These are phyloP conservation scores for Saccharomyces pastorianus DNA, from an alignment of 1,139 yeast genomes.

Conservation along the genomic window DNA sequence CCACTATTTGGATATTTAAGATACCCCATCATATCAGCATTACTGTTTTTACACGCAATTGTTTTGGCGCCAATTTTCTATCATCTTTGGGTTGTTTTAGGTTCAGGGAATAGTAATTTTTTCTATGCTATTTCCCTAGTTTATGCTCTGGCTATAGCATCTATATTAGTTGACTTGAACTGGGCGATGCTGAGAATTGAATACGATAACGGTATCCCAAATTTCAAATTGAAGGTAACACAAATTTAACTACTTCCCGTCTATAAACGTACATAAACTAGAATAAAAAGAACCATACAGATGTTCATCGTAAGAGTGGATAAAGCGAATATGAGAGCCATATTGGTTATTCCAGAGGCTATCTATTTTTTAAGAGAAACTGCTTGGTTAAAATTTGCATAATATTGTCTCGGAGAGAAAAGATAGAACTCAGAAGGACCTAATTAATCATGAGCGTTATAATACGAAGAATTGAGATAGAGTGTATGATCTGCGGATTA, in stretches of 20 bases:
- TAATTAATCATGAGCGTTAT: too few relatives aligned
- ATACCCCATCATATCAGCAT: slow-evolving; percentile 38
- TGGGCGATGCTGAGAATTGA: slow-evolving; percentile 77
- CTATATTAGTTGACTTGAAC: slow-evolving; percentile 64
- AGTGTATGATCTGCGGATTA: too few relatives aligned
- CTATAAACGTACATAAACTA: neutral
- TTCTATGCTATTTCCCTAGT: slow-evolving; percentile 88
- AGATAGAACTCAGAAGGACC: too few relatives aligned
- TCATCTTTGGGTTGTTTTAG: slow-evolving; percentile 88
- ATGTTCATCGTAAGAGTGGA: neutral
- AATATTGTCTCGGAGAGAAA: too few relatives aligned
- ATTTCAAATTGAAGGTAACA: slow-evolving; percentile 25
- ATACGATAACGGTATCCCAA: slow-evolving; percentile 40
- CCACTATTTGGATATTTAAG: slow-evolving; percentile 38
- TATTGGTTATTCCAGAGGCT: neutral
- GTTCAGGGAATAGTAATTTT: slow-evolving; percentile 93
- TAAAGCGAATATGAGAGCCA: neutral
- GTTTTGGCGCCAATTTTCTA: slow-evolving; percentile 81
- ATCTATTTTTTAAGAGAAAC: too few relatives aligned
- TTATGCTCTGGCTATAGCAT: slow-evolving; percentile 63
- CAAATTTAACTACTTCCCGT: slow-evolving; percentile 23
- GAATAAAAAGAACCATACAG: neutral
- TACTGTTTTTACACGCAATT: slow-evolving; percentile 42
- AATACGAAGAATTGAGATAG: too few relatives aligned
- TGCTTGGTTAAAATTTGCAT: too few relatives aligned